A percentile compares a stretch with the other conserved stretches of the same genome.
These are phyloP conservation scores for Xylariaceae sp. DNA, from an alignment of 2,329 filamentous ascomycete species.

Conservation along the genomic window DNA sequence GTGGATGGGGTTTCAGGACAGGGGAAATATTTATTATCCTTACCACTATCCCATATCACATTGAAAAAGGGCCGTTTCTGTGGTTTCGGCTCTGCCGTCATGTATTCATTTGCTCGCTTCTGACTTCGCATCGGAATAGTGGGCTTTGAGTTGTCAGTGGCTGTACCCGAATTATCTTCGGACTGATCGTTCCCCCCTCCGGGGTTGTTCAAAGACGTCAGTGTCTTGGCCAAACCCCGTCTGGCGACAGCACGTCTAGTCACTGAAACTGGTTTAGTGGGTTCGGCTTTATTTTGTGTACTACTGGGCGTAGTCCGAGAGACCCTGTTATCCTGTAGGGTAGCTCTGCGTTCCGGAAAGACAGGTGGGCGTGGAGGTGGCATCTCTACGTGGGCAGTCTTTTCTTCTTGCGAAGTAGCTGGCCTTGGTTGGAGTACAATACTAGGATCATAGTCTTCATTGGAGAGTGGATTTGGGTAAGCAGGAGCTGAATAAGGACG, in stretches of 20 bases:
- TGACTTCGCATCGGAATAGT: background rate
- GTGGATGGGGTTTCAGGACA: background rate
- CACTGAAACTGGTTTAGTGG: background rate
- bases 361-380: background rate
- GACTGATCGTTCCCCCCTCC: background rate
- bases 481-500: conserved; percentile 14
- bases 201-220: background rate
- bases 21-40: background rate
- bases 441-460: background rate
- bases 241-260: conserved; percentile 15
- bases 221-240: conserved; percentile 9
- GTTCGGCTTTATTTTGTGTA: background rate
- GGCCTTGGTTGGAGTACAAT: conserved; percentile 9
- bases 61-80: conserved; percentile 14
- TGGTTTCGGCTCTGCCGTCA: background rate
- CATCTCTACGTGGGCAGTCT: conserved; percentile 1
- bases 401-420: conserved; percentile 9
- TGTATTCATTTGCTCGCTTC: conserved; percentile 1
- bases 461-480: background rate
- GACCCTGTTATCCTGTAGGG: background rate
- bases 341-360: conserved; percentile 1
- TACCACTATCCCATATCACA: conserved; percentile 3
- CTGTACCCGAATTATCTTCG: background rate
- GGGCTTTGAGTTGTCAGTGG: background rate
- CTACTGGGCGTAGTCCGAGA: background rate